A percentile compares a stretch with the other conserved stretches of the same genome.
phyloP scores from a whole-genome alignment of 164 flowering plant genomes.

The Magnolia changhungtana region DNA sequence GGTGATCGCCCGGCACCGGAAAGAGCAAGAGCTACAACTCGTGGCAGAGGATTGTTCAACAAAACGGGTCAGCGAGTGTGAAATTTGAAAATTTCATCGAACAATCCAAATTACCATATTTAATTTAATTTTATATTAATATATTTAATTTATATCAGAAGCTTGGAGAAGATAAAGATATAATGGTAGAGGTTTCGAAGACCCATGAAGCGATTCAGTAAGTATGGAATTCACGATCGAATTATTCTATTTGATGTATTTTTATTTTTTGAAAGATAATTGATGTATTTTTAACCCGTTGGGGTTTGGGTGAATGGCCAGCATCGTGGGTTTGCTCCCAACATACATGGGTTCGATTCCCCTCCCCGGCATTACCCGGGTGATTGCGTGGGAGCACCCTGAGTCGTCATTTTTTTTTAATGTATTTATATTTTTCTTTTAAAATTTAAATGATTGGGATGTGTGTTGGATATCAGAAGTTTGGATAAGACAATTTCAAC shows the following conservation, averaged over 20 bases:
- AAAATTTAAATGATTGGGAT: background rate
- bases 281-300: background rate
- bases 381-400: background rate
- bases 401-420: background rate
- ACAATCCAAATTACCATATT: background rate
- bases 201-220: conserved; percentile 87
- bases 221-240: conserved; percentile 23
- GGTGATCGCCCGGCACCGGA: conserved; percentile 42
- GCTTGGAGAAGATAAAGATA: conserved; percentile 31
- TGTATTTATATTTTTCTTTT: background rate
- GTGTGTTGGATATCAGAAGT: conserved; percentile 34
- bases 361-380: background rate
- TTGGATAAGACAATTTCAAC: conserved; percentile 70
- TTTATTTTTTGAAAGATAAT: conserved; percentile 3
- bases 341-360: background rate
- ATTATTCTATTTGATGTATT: conserved; percentile 1
- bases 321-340: too few relatives aligned
- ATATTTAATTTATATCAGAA: conserved; percentile 3
- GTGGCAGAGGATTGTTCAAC: conserved; percentile 51
- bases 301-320: too few relatives aligned
- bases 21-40: conserved; percentile 60
- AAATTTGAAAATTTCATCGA: background rate
- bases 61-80: conserved; percentile 30
- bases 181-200: conserved; percentile 65
- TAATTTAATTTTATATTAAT: too few relatives aligned